Evolutionary conservation across 257 asterid genomes (phyloP), one percentile per base, ranked within the genome.

Genomic region (Osmanthus fragrans): DNA sequence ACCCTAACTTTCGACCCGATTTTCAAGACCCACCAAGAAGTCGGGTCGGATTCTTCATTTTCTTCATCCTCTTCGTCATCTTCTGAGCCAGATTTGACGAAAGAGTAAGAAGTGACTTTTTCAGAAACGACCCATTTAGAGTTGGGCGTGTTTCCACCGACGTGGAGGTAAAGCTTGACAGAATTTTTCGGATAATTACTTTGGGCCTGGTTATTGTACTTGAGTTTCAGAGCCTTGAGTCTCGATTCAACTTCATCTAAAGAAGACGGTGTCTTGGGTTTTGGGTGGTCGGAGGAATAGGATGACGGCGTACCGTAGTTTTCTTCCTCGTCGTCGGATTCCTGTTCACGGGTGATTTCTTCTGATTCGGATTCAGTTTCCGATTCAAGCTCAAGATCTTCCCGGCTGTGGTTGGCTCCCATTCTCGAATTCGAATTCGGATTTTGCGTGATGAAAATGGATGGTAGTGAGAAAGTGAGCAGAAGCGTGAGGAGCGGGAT

Each of bases 401-500:
- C 90, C 4, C 91, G 92, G 83, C 97, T 94, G 84, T 88, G 94
- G 75, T 91, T 84, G 70, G 96, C 96, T 7, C 98, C 98, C 98
- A 94, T 94, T 70, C 42, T 36, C 56, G 47, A 56, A 66, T 54
- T 39, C 79, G 77, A 74, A 25, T 60, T 60, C 80, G 79, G 84
- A 78, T 84, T 25, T 71, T 18, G 67, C 65, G 3, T 40, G 23
- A 54, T 0, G 79, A 70, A 49, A 5, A 39, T 47, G 60, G 23
- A 23, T 19, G 7, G 77, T 11, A 10, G 47, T 58, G n/a, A 47
- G 42, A 70, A 34, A 5, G 63, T 0, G 71, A 51, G 73, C n/a
- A 71, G 45, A 64, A 66, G 30, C 1, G 29, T 7, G 83, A 76
- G 80, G 88, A 89, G 95, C 93, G 93, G 87, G 90, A 90, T 63